Base-by-base conservation (phyloP, 345 rosid species). In the Acer yangbiense region DNA sequence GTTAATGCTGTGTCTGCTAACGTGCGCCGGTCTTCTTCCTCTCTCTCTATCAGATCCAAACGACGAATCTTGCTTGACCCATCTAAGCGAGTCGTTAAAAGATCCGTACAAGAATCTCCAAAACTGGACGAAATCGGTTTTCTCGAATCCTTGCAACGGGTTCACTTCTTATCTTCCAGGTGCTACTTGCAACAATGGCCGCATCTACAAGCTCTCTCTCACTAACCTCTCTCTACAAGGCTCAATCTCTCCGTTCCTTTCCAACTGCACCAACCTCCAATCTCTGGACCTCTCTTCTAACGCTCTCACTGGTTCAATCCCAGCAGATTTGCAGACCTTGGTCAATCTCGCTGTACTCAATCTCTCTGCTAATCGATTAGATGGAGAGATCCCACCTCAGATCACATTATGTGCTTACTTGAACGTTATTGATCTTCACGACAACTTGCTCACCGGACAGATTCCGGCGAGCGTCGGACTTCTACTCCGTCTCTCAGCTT, bases 231-330 rank as follows among this genome's bases (percentile, higher is more conserved):
- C 92, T 48, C 90, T 95, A 13, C 91, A 87, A 57, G 99, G 99
- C 82, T 77, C 92, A 2, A 87, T 95, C 77, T 93, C 99, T 2
- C 97, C 98, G 16, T 87, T 62, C 71, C 79, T 95, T 27, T 87
- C 99, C 4, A 93, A 92, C 81, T 95, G 99, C 81, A 90, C 98
- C 18, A 93, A 94, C 73, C 94, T 95, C 60, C 99, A 95, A 77
- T 83, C 97, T 0, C 87, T 95, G n/a, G 99, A 95, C 88, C 90
- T 95, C 55, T 93, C 98, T 14, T 90, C 98, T 10, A 95, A 95
- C 83, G 78, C 87, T 54, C 77, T 95, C 79, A 71, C 98, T 35
- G 99, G 98, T 6, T 77, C 88, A 44, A 90, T 95, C 73, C 98
- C 99, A 0, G 74, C 86, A 25, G 96, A 93, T 80, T 73, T 95